Conservation (phyloP, 2,329 filamentous ascomycete species). For the Venturia oleaginea region DNA sequence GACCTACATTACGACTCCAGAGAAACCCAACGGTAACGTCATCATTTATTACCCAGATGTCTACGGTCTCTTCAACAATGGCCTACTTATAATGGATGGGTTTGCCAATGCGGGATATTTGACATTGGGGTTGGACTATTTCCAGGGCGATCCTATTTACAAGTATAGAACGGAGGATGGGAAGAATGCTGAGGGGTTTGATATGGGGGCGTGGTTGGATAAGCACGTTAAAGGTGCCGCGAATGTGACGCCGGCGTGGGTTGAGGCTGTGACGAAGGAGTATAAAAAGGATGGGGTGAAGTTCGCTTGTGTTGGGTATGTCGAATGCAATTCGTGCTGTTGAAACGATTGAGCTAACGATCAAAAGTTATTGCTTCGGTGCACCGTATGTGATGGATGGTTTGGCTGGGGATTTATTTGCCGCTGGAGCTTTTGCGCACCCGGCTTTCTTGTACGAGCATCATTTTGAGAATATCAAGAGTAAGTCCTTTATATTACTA, state of each 20-base stretch:
- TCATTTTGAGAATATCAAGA: conserved; percentile 35
- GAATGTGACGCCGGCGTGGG: conserved; percentile 38
- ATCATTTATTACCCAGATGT: conserved; percentile 40
- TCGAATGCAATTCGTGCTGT: not conserved
- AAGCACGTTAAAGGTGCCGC: conserved; percentile 38
- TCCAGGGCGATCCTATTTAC: conserved; percentile 36
- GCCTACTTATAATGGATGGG: conserved; percentile 37
- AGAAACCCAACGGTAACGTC: conserved; percentile 32
- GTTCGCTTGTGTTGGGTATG: conserved; percentile 32
- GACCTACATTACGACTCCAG: conserved; percentile 31
- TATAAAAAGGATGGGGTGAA: conserved; percentile 29
- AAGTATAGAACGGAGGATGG: conserved; percentile 31
- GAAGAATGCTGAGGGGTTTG: conserved; percentile 32
- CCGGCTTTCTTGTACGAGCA: conserved; percentile 41
- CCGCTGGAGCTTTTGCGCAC: conserved; percentile 43
- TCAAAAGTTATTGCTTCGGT: conserved; percentile 25
- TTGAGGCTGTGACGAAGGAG: conserved; percentile 27
- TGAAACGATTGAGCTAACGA: not conserved
- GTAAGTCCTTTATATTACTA: not conserved
- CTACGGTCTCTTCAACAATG: conserved; percentile 37
- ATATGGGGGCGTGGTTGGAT: conserved; percentile 39
- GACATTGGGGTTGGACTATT: conserved; percentile 38
- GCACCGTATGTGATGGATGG: conserved; percentile 38
- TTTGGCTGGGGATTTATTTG: conserved; percentile 29
- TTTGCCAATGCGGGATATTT: conserved; percentile 38